phyloP scores from a whole-genome alignment of 768 basidiomycete genomes.

The Collybia sp. region DNA sequence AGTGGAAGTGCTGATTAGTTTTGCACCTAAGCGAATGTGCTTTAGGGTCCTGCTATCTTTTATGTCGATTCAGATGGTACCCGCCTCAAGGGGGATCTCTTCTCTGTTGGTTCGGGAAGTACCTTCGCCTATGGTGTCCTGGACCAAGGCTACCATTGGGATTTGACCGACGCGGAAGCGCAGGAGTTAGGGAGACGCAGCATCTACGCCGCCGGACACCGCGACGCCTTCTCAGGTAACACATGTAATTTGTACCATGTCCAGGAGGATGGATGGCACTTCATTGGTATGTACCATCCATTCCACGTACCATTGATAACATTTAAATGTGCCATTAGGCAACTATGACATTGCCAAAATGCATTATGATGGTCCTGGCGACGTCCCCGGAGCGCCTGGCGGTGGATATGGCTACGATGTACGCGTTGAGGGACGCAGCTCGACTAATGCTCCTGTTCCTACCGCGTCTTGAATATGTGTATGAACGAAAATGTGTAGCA shows the following conservation, averaged over 20 bases:
- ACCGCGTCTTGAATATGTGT: conserved; percentile 9
- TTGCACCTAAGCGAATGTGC: conserved; percentile 2
- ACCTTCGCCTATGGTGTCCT: conserved; percentile 99
- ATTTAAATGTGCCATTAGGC: conserved; percentile 38
- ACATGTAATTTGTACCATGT: conserved; percentile 95
- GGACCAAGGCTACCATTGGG: conserved; percentile 94
- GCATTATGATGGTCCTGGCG: conserved; percentile 86
- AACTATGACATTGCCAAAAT: conserved; percentile 89
- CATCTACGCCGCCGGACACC: conserved; percentile 95
- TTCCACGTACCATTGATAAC: neutral
- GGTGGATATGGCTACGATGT: conserved; percentile 79
- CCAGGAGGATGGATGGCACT: conserved; percentile 92
- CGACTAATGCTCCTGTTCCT: conserved; percentile 42
- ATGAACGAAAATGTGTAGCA: no score
- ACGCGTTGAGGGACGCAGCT: conserved; percentile 54
- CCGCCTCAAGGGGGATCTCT: conserved; percentile 93
- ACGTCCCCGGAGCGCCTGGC: conserved; percentile 56
- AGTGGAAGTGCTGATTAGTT: conserved; percentile 17
- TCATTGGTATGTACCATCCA: conserved; percentile 63
- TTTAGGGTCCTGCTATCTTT: conserved; percentile 86
- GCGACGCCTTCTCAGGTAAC: conserved; percentile 96
- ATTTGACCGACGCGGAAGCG: conserved; percentile 88
- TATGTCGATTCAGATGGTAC: conserved; percentile 98
- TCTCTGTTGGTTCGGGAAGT: conserved; percentile 97
- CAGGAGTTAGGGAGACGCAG: conserved; percentile 90